Evolutionary conservation across 1,284 basidiomycete genomes (phyloP).

Genomic region (Thecaphora thlaspeos): DNA sequence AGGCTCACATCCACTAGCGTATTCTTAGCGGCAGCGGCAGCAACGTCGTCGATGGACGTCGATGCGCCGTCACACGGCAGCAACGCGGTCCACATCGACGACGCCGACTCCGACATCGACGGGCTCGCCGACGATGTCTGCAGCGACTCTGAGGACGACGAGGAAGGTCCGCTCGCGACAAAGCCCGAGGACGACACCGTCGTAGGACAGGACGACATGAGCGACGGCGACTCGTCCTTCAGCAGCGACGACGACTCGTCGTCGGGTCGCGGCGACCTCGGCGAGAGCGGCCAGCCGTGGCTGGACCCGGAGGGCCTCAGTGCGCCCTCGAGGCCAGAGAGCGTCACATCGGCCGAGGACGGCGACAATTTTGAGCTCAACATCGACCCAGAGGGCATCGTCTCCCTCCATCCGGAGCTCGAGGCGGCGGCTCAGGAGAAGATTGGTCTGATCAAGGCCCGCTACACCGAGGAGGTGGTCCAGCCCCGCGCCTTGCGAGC

Average conservation of each 20-base stretch:
- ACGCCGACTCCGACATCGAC: neutral
- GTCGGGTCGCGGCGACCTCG: conserved; percentile 10
- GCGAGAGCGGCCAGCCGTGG: conserved; percentile 14
- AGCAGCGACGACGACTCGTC: conserved; percentile 29
- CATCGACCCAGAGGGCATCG: conserved; percentile 51
- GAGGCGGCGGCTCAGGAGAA: conserved; percentile 49
- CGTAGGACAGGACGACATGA: conserved; percentile 15
- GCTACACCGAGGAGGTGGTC: conserved; percentile 45
- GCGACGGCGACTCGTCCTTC: conserved; percentile 25
- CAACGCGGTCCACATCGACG: neutral
- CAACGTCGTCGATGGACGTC: conserved; percentile 21
- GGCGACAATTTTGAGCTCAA: conserved; percentile 40
- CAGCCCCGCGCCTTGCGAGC: conserved; percentile 37
- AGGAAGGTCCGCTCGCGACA: no score
- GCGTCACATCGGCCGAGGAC: conserved; percentile 37
- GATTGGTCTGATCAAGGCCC: conserved; percentile 42
- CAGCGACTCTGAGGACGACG: conserved; percentile 9
- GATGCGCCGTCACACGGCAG: conserved; percentile 8
- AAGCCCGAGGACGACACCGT: neutral
- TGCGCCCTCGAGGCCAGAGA: conserved; percentile 21
- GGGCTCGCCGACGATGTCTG: neutral
- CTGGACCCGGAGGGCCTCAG: conserved; percentile 26
- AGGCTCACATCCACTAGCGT: no score
- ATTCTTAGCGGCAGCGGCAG: neutral
- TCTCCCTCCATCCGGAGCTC: conserved; percentile 49